phyloP scores from a whole-genome alignment of 306 rosid genomes.

The Lathyrus tuberosus region DNA sequence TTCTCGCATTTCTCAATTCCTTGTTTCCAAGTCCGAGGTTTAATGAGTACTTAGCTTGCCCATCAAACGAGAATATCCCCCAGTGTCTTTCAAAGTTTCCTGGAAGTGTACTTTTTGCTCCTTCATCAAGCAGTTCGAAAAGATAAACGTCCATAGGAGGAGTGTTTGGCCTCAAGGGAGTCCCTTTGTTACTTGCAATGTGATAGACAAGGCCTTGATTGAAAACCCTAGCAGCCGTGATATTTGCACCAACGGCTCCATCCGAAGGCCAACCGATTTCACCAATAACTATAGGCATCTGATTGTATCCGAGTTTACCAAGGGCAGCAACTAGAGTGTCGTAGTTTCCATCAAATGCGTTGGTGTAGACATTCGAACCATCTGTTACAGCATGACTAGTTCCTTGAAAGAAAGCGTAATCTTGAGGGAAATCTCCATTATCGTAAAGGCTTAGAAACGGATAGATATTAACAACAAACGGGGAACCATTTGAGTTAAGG shows the following conservation, averaged over 20 bases:
- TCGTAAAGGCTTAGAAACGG: conserved; percentile 93
- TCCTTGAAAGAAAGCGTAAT: conserved; percentile 91
- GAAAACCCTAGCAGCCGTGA: conserved; percentile 84
- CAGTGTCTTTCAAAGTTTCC: conserved; percentile 97
- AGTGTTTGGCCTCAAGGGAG: conserved; percentile 73
- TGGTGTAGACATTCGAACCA: conserved; percentile 78
- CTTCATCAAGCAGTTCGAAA: conserved; percentile 82
- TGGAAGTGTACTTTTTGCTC: conserved; percentile 83
- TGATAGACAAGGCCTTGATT: conserved; percentile 88
- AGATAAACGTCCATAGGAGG: conserved; percentile 84
- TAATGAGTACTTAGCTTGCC: conserved; percentile 81
- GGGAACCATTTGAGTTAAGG: conserved; percentile 90
- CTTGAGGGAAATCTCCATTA: conserved; percentile 84
- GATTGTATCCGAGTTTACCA: conserved; percentile 82
- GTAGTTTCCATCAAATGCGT: conserved; percentile 93
- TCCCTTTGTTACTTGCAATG: conserved; percentile 70
- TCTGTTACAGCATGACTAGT: conserved; percentile 84
- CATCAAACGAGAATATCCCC: conserved; percentile 94
- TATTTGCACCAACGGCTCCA: conserved; percentile 78
- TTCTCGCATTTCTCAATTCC: conserved; percentile 69
- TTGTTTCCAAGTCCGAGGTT: conserved; percentile 79
- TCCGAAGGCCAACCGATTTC: conserved; percentile 98
- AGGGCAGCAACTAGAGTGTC: conserved; percentile 91
- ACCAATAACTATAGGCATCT: conserved; percentile 86
- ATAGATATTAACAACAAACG: conserved; percentile 91